These are phyloP conservation scores for Raffaelea arxii DNA, from an alignment of 2,329 filamentous ascomycete species.

Conservation along the genomic window DNA sequence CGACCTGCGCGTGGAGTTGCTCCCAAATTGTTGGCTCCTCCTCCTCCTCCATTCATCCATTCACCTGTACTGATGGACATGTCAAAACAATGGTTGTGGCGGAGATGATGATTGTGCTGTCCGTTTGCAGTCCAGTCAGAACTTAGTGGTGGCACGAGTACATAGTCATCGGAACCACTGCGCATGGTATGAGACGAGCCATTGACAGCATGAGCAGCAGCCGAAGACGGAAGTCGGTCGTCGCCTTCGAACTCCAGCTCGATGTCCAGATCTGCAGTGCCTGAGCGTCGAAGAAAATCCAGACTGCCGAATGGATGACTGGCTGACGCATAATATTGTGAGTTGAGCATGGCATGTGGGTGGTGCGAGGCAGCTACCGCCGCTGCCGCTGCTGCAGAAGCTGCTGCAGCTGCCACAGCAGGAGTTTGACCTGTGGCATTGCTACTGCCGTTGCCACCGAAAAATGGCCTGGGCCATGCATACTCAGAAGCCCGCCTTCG, in stretches of 20 bases:
- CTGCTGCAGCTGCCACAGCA: background rate
- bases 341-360: too few species aligned
- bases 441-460: background rate
- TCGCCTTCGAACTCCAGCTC: too few species aligned
- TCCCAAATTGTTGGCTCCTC: background rate
- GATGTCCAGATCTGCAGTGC: too few species aligned
- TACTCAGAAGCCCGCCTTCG: conserved; percentile 23
- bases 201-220: too few species aligned
- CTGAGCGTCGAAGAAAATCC: too few species aligned
- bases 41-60: too few species aligned
- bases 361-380: conserved; percentile 6
- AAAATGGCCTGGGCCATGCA: conserved; percentile 19
- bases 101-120: background rate
- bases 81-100: conserved; percentile 14
- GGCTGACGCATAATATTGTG: too few species aligned
- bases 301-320: too few species aligned
- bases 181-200: too few species aligned
- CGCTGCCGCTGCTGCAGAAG: background rate
- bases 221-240: too few species aligned
- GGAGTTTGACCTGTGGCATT: background rate
- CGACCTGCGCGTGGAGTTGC: background rate
- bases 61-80: conserved; percentile 16
- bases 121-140: conserved; percentile 19
- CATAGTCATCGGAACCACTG: conserved; percentile 13
- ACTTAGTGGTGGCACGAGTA: conserved; percentile 17